Evolutionary conservation across 2,329 filamentous ascomycete genomes (phyloP).

Genomic region (Scytalidium lignicola): DNA sequence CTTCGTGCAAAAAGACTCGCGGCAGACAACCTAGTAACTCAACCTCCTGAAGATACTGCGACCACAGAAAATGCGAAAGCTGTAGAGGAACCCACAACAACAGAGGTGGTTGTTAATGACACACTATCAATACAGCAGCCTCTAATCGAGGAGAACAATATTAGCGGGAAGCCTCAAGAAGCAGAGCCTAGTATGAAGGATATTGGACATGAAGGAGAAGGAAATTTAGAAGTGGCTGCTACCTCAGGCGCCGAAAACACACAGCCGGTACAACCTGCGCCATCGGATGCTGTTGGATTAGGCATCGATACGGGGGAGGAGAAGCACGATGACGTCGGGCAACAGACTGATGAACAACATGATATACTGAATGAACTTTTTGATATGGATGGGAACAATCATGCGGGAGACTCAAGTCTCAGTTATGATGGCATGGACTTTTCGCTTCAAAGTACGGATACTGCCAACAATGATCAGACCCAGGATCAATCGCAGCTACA

Average conservation of each 20-base stretch:
- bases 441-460: constrained; percentile 9
- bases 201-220: constrained; percentile 18
- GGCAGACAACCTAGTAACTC: constrained; percentile 19
- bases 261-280: constrained; percentile 7
- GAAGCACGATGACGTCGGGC: not conserved
- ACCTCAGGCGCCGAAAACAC: constrained; percentile 15
- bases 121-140: not conserved
- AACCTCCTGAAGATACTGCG: constrained; percentile 8
- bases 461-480: constrained; percentile 11
- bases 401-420: constrained; percentile 10
- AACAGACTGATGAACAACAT: constrained; percentile 11
- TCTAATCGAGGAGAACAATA: not conserved
- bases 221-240: not conserved
- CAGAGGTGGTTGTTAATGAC: not conserved
- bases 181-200: constrained; percentile 32
- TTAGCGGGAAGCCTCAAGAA: constrained; percentile 23
- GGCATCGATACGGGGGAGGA: constrained; percentile 19
- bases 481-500: constrained; percentile 17
- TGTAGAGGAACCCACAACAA: not conserved
- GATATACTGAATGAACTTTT: constrained; percentile 26
- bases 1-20: constrained; percentile 22
- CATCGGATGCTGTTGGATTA: constrained; percentile 16
- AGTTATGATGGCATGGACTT: constrained; percentile 26
- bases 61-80: not conserved
- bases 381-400: constrained; percentile 13